These are phyloP conservation scores for Trichopus zeylanicus DNA, from an alignment of 116 monocot species.

Conservation along the genomic window DNA sequence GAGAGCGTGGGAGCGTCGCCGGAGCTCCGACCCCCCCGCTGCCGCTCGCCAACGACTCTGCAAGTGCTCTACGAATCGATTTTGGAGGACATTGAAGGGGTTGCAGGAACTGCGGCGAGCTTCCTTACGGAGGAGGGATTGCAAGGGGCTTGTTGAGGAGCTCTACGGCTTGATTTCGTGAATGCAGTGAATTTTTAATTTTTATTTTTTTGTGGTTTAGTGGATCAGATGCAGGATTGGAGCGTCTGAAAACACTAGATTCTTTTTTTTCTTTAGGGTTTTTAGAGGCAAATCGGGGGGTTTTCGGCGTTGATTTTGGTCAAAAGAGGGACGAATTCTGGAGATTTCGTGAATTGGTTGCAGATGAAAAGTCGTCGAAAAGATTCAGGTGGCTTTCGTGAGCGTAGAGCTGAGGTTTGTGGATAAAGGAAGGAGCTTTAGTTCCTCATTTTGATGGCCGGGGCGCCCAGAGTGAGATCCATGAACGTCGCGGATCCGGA, in stretches of 20 bases:
- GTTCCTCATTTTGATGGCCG: conserved; percentile 16
- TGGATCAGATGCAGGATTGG: background rate
- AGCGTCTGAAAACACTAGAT: background rate
- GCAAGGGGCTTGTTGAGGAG: background rate
- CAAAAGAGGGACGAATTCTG: background rate
- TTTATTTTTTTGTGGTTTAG: background rate
- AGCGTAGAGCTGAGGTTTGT: conserved; percentile 1
- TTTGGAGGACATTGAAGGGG: background rate
- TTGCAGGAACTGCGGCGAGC: background rate
- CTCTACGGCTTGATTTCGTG: background rate
- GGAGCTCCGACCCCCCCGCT: background rate
- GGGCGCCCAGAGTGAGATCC: conserved; percentile 15
- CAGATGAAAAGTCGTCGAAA: background rate
- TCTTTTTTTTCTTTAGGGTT: conserved; percentile 1
- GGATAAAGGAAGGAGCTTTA: background rate
- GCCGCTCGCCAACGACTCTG: background rate
- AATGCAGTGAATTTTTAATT: background rate
- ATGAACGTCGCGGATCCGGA: conserved; percentile 22
- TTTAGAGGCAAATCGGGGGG: too few species aligned
- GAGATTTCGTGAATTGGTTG: background rate
- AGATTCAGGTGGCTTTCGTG: conserved; percentile 3
- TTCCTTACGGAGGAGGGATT: background rate
- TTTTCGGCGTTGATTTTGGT: background rate
- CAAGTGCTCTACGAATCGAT: too few species aligned
- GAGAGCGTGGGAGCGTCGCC: background rate